Evolutionary conservation across 2,329 filamentous ascomycete species (phyloP).

Genomic region (Ophiostoma himal-ulmi): DNA sequence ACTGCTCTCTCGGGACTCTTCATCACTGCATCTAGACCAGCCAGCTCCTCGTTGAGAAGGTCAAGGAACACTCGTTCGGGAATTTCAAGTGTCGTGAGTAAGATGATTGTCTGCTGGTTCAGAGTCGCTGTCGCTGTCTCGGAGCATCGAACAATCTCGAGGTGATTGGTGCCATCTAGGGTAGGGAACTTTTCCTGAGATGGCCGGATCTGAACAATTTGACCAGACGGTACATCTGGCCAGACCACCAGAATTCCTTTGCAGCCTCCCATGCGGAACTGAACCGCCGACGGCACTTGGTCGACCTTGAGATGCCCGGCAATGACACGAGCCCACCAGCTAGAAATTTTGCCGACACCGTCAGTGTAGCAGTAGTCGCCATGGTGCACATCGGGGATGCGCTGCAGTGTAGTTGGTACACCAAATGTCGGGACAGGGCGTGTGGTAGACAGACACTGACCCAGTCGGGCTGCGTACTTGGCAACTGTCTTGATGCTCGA

Average conservation of each 20-base stretch:
- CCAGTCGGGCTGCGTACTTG: slow-evolving; percentile 81
- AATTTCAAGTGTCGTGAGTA: slow-evolving; percentile 76
- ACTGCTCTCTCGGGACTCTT: slow-evolving; percentile 57
- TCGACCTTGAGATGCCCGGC: slow-evolving; percentile 61
- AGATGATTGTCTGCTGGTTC: slow-evolving; percentile 82
- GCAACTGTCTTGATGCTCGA: slow-evolving; percentile 74
- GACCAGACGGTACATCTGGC: slow-evolving; percentile 51
- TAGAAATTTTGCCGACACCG: slow-evolving; percentile 88
- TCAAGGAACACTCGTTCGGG: slow-evolving; percentile 57
- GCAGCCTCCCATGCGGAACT: slow-evolving; percentile 86
- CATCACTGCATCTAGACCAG: slow-evolving; percentile 65
- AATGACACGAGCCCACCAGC: slow-evolving; percentile 67
- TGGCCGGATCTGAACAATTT: slow-evolving; percentile 69
- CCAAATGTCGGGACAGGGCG: slow-evolving; percentile 61
- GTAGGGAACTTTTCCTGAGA: slow-evolving; percentile 79
- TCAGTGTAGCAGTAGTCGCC: slow-evolving; percentile 71
- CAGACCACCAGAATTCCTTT: slow-evolving; percentile 83
- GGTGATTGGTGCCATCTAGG: slow-evolving; percentile 54
- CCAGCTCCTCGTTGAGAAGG: slow-evolving; percentile 63
- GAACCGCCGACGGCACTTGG: slow-evolving; percentile 70
- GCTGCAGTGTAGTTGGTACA: slow-evolving; percentile 49
- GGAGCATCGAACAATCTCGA: slow-evolving; percentile 83
- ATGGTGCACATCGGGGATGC: slow-evolving; percentile 63
- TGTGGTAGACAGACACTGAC: slow-evolving; percentile 95
- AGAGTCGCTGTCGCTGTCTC: slow-evolving; percentile 70